phyloP scores from a whole-genome alignment of 805 yeast genomes.

The Wickerhamiella allomyrinae region DNA sequence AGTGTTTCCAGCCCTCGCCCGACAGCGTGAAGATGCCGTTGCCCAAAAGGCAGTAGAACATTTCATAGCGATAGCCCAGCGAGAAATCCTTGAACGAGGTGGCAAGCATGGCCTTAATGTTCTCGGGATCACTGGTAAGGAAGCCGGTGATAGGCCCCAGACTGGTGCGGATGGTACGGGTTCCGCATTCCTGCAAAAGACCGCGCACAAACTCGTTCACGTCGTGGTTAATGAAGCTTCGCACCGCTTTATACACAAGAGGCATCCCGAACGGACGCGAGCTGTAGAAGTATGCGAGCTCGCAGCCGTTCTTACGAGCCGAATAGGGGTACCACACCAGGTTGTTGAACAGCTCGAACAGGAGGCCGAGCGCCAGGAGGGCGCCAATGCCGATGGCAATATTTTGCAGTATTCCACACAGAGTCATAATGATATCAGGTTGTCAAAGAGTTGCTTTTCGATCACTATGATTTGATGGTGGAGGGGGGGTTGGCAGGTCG shows the following conservation, averaged over 20 bases:
- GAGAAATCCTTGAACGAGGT: constrained; percentile 23
- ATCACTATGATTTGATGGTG: too few relatives aligned
- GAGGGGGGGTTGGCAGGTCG: too few relatives aligned
- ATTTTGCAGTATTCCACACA: not conserved
- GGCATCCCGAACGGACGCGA: not conserved
- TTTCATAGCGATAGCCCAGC: constrained; percentile 20
- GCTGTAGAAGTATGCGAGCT: not conserved
- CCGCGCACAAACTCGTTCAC: constrained; percentile 1
- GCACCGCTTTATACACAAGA: not conserved
- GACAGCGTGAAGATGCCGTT: constrained; percentile 25
- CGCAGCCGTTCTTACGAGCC: not conserved
- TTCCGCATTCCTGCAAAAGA: not conserved
- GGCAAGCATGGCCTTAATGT: constrained; percentile 23
- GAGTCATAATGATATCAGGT: not conserved
- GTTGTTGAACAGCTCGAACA: not conserved
- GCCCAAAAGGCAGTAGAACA: constrained; percentile 21
- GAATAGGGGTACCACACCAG: not conserved
- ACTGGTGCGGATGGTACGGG: not conserved
- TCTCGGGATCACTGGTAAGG: constrained; percentile 22
- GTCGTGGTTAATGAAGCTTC: not conserved
- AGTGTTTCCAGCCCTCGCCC: constrained; percentile 25
- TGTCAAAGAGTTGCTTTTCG: too few relatives aligned
- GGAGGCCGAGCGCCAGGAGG: not conserved
- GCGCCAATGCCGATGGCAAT: not conserved
- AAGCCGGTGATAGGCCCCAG: constrained; percentile 2